Base-by-base conservation (phyloP, 2,329 filamentous ascomycete genomes). In the Cercospora berteroae region DNA sequence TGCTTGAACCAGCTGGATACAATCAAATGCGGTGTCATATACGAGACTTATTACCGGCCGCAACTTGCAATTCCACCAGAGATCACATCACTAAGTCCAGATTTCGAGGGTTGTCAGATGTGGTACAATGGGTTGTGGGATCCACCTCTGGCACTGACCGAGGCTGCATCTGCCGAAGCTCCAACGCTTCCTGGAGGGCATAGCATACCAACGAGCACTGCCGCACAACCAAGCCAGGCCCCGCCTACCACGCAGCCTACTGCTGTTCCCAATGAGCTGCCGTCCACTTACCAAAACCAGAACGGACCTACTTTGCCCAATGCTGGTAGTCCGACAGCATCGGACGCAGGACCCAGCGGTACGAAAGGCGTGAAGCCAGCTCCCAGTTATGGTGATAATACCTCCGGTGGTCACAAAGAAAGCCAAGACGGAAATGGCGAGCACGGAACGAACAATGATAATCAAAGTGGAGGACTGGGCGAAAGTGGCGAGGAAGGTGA, bases 81-180 rank as follows among this genome's bases (percentile, higher is more conserved):
- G 25, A 74, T 76, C 36, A 70, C 70, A 8, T 63, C 71, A 4
- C 57, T 77, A 5, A 69, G 72, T 60, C 70, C 72, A 6, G 71
- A 69, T 7, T 77, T 74, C 66, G 50, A 69, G 42, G 60, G 42
- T 20, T 77, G 75, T 56, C 72, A 74, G 63, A 69, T 76, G 68
- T 74, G 69, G 68, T 74, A 74, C 58, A 72, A 72, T 13, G 75
- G 75, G n/a, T 63, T 77, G 10, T 76, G 74, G 66, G 75, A 76
- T 67, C 74, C 74, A 5, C 74, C 74, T 16, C 59, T 73, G 9
- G 72, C 71, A 1, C 57, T 75, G 56, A 69, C 69, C n/a, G 60
- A 70, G 50, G 66, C 55, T 23, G 62, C n/a, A 4, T 64, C 65
- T 16, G 69, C 62, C 20, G 72, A 67, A 9, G 27, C 13, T 10